Base-by-base conservation (phyloP, 2,329 filamentous ascomycete genomes). In the Blastomyces silverae region DNA sequence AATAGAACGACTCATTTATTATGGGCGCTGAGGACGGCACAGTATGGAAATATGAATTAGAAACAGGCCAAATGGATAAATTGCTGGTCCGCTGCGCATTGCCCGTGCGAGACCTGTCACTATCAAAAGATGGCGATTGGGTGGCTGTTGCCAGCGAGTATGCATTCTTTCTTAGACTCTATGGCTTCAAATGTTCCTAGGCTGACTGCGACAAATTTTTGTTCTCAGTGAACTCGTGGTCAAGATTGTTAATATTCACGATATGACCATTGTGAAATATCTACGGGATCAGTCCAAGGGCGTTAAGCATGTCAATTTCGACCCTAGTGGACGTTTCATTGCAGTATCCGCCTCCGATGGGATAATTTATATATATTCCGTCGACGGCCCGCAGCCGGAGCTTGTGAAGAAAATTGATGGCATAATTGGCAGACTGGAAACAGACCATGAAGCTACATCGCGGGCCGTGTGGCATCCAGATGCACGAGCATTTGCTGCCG, bases 81-180 rank as follows among this genome's bases (percentile, higher is more conserved):
- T 89, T 95, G 69, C 84, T 99, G 61, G 84, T 92, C 34, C 87
- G 94, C 68, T 90, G 88, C 65, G 88, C 91, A n/a, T 80, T 97
- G 2, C 91, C 94, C 0, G 86, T 97, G 42, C 86, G 94, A 72
- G 92, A 97, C 75, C 82, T 99, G 63, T 87, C 90, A 3, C 80
- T 99, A 17, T 92, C 91, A 2, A 84, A 86, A 1, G 90, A 97
- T 74, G 84, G 85, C 0, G 85, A 90, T 71, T 97, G 92, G 92
- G 90, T 89, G 69, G 94, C 94, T 39, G 91, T 97, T 34, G 92
- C 92, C n/a, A 97, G 92, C 81, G 95, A 97, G 85, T 87, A 76
- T 69, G 84, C 79, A 55, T 55, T 42, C 44, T n/a, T 5, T 8
- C 6, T 8, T 28, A 3, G 3, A 22, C 22, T 57, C 8, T 37